Evolutionary conservation across 2,329 filamentous ascomycete genomes (phyloP), one percentile per base, ranked within the genome.

Genomic region (Periglandula ipomoeae): DNA sequence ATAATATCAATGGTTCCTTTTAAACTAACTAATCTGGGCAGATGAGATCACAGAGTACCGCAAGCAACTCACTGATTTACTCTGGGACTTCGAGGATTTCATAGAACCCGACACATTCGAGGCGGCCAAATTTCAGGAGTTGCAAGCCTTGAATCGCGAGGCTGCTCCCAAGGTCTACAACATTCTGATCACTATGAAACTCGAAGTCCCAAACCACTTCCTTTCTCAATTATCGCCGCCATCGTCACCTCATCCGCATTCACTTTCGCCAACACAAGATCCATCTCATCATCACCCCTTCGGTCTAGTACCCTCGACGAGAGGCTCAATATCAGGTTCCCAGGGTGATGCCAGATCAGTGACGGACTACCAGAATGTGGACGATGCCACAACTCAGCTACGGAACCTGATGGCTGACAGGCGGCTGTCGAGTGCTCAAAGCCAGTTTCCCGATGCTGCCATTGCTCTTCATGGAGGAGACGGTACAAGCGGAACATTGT

Each of bases 11-110:
- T 4, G 19, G 19, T 20, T 20, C 9, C 10, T 39, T 19, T 39
- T 8, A 45, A 9, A 22, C 30, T 9, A 35, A 30, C 20, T 19
- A 8, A 22, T 19, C 24, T 37, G 17, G 8, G 6, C 13, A 78
- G 76, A 74, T 48, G 72, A 72, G 30, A 75, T 81, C 46, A 69
- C 72, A 47, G 61, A 67, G 40, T 72, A 69, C 50, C 68, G 75
- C 41, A 64, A 66, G 17, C 66, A 72, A 48, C 63, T 81, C 37
- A 72, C 68, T 50, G 69, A 74, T 42, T 56, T 78, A 22, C 61
- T 79, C 6, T 81, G 75, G 70, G 76, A 75, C 46, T 79, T 81
- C 54, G 77, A 81, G 48, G 76, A 80, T 47, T 78, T 67, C 53
- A 61, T 73, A 52, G 72, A 76, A 44, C 55, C 63, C 13, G 70